These are phyloP conservation scores for barley (Hordeum vulgare) DNA, from an alignment of 176 grass and related monocot genomes.

Conservation along the genomic window DNA sequence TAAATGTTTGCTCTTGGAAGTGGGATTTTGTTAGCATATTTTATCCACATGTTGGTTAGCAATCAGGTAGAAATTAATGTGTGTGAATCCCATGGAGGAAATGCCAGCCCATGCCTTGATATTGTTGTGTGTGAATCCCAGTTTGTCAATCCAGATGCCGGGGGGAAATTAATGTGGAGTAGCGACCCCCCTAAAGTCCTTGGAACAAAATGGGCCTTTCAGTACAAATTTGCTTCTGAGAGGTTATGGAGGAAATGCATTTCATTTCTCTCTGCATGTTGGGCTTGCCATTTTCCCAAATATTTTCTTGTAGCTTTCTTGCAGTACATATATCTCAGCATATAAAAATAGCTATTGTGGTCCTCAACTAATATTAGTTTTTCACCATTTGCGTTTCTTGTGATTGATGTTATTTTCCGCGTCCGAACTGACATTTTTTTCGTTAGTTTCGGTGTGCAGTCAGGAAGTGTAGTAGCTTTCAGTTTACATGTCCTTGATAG, in stretches of 20 bases:
- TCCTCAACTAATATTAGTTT: neutral
- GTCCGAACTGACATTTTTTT: neutral
- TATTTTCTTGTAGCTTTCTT: neutral
- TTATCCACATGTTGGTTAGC: neutral
- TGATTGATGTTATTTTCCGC: neutral
- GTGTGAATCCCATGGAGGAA: neutral
- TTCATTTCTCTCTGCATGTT: neutral
- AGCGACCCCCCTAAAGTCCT: neutral
- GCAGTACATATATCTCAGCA: neutral
- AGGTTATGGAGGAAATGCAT: neutral
- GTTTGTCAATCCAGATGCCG: neutral
- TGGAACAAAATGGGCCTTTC: neutral
- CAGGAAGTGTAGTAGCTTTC: neutral
- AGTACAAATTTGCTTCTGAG: neutral
- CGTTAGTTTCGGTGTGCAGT: neutral
- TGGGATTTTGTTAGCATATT: neutral
- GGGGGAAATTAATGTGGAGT: neutral
- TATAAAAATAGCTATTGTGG: neutral
- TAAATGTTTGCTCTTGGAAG: neutral
- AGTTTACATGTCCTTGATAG: conserved; percentile 14
- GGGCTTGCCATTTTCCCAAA: neutral
- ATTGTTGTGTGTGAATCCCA: neutral
- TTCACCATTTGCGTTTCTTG: neutral
- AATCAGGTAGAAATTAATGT: neutral
- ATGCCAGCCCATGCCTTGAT: too few species aligned